Evolutionary conservation across 2,329 filamentous ascomycete genomes (phyloP), one percentile per base, ranked within the genome.

Genomic region (Sporothrix brasiliensis): DNA sequence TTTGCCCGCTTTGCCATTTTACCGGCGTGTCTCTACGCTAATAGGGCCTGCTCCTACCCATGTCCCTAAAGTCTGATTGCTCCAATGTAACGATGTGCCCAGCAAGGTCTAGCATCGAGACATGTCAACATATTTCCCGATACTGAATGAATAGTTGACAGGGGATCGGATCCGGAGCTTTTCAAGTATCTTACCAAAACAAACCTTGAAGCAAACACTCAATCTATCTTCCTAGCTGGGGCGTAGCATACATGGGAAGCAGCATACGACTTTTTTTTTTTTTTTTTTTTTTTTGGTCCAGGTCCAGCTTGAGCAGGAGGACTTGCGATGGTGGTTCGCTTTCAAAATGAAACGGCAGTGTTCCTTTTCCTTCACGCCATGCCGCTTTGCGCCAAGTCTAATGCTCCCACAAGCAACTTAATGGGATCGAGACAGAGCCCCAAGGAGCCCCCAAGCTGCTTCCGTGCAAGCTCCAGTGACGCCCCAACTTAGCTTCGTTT

Each of bases 321-420:
- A 19, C 2, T 44, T n/a, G 16, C 27, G n/a, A 41, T 4, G 30
- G 4, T 34, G 30, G 3, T 34, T 34, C 30, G 58, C 53, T 60
- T 68, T 52, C 16, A 67, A 49, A 67, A 53, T 67, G 63, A 67
- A 67, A 67, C 34, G 34, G 65, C 16, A 19, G 50, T 67, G 65
- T n/a, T 44, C 34, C 50, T 53, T 27, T 34, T 52, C 47, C 47
- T 66, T 16, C 47, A 54, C 65, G 30, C 50, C 65, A 67, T 67
- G 27, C 30, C 63, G 5, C 3, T 67, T 67, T 54, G 39, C 52
- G 24, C 9, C 21, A 30, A 54, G 24, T 21, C 16, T 47, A 34
- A 7, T 34, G 34, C 13, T 44, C 14, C 16, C 7, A 34, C 7
- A 3, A 9, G 16, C 49, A 50, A 44, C 11, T 44, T 44, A 4